Base-by-base conservation (phyloP, 129 eudicot species). In the Lactuca sativa region DNA sequence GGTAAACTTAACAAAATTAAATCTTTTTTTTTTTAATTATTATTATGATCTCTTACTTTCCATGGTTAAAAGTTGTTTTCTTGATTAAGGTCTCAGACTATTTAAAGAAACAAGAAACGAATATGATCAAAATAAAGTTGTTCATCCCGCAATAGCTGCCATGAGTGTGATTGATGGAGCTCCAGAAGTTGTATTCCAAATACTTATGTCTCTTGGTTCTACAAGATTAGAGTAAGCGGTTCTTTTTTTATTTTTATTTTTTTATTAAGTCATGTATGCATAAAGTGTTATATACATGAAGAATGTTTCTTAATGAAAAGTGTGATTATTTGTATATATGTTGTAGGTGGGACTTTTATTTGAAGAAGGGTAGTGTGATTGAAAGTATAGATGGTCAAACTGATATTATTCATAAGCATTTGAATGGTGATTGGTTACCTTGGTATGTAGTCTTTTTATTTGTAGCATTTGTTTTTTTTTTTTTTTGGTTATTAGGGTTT, bases 301-400 rank as follows among this genome's bases (percentile, higher is more conserved):
- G 30, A 25, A 25, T 25, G 30, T 25, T 25, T 25, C 21, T 65
- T 12, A 44, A 47, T 17, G 40, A 1, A 12, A 17, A 49, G 31
- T 15, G 30, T 66, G 41, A 6, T n/a, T 36, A 60, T 36, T 60
- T 13, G 1, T 60, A 25, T 14, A 60, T 62, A 61, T 57, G 62
- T 56, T 84, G 85, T 87, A 87, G 95, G 77, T 87, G 95, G 95
- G 95, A 87, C 80, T 87, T 82, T 73, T 84, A 85, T 78, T 84
- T 79, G 41, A 40, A 82, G 75, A 79, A 64, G 64, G 88, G 85
- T 15, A 69, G 67, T 63, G 88, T 84, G 58, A 67, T 87, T 59
- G 95, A 87, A 78, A 86, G 71, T 82, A 74, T 87, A 65, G 90
- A 87, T 84, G 90, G 84, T 58, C 95, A 84, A 57, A 79, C 88